phyloP scores from a whole-genome alignment of 768 basidiomycete species.

The Pleurotus pulmonarius region DNA sequence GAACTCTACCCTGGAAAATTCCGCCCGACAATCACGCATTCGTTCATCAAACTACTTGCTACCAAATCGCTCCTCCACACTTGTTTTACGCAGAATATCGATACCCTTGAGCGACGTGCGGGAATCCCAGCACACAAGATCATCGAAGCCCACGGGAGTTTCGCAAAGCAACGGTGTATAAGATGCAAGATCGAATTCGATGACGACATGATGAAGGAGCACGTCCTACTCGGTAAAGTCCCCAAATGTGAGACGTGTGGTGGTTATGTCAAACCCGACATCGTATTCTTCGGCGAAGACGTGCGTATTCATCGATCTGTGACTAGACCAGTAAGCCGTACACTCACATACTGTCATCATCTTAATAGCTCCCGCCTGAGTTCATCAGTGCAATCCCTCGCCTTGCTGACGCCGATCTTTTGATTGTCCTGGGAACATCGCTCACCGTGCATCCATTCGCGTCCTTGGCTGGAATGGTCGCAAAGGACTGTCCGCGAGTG shows the following conservation, averaged over 20 bases:
- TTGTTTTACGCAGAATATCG: constrained; percentile 91
- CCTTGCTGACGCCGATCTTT: constrained; percentile 70
- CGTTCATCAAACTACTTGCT: constrained; percentile 82
- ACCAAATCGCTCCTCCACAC: constrained; percentile 63
- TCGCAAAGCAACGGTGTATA: constrained; percentile 83
- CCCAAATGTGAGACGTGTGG: constrained; percentile 64
- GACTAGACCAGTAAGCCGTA: too few relatives aligned
- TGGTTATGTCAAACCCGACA: constrained; percentile 89
- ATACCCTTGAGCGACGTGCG: constrained; percentile 84
- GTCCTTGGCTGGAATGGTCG: constrained; percentile 58
- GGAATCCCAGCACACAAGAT: constrained; percentile 72
- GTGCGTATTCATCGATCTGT: constrained; percentile 33
- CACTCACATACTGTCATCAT: background rate
- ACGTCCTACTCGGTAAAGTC: constrained; percentile 58
- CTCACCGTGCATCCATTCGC: constrained; percentile 88
- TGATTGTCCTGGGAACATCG: constrained; percentile 90
- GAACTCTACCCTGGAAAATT: constrained; percentile 91
- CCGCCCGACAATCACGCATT: constrained; percentile 85
- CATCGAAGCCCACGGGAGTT: constrained; percentile 95
- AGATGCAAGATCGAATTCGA: constrained; percentile 60
- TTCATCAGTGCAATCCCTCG: constrained; percentile 59
- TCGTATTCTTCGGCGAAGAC: constrained; percentile 88
- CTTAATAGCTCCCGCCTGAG: constrained; percentile 58
- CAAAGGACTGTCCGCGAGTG: constrained; percentile 65
- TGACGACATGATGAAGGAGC: constrained; percentile 62